These are phyloP conservation scores for Botryotinia globosa DNA, from an alignment of 2,329 filamentous ascomycete species.

Conservation along the genomic window DNA sequence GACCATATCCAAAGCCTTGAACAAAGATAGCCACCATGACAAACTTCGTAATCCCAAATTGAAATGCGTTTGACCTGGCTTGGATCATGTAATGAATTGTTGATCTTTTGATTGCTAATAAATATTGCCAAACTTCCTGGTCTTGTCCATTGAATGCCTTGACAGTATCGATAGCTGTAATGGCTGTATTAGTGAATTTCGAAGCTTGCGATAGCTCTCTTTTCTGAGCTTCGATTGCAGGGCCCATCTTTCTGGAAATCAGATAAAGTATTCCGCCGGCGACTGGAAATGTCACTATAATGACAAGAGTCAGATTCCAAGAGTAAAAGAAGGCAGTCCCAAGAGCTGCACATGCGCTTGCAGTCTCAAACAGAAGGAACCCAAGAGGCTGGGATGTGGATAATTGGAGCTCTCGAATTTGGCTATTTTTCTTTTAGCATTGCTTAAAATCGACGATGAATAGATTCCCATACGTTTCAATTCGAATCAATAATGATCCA, in stretches of 20 bases:
- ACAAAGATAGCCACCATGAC: conserved; percentile 79
- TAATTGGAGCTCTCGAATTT: conserved; percentile 77
- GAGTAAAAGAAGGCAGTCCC: conserved; percentile 73
- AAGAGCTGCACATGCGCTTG: conserved; percentile 65
- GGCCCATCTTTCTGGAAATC: conserved; percentile 59
- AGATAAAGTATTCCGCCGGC: conserved; percentile 58
- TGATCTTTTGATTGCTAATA: conserved; percentile 53
- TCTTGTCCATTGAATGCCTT: conserved; percentile 79
- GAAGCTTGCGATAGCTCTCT: conserved; percentile 65
- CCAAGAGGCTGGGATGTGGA: conserved; percentile 80
- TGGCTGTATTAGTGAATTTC: conserved; percentile 66
- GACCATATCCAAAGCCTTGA: conserved; percentile 86
- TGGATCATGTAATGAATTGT: conserved; percentile 64
- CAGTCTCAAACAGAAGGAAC: conserved; percentile 59
- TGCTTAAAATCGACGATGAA: not conserved
- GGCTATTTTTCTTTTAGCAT: conserved; percentile 50
- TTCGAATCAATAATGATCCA: conserved; percentile 64
- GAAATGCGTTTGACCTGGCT: conserved; percentile 64
- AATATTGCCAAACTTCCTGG: conserved; percentile 67
- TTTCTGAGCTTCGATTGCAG: conserved; percentile 68
- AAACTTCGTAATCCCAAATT: conserved; percentile 71
- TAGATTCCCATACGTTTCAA: conserved; percentile 63
- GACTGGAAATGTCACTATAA: conserved; percentile 70
- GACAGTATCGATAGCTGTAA: conserved; percentile 76
- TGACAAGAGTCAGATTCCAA: conserved; percentile 80